A percentile compares a stretch with the other conserved stretches of the same genome.
Conservation (phyloP, 2,329 filamentous ascomycete species). For the Colletotrichum salicis region DNA sequence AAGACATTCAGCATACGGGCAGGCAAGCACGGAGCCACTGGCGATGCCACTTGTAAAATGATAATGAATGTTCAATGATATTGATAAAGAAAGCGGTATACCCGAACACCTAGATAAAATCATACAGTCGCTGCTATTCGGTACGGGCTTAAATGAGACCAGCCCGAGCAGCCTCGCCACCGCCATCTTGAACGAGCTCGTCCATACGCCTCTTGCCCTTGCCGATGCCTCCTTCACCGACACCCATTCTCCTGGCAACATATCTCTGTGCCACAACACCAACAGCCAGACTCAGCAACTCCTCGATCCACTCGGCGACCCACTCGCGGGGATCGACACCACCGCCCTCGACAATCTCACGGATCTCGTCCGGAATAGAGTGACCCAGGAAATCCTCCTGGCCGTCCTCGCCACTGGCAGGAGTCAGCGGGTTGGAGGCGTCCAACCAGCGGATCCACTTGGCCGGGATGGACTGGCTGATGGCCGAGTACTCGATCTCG, state of each 20-base stretch:
- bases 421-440: conserved; percentile 69
- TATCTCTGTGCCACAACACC: conserved; percentile 94
- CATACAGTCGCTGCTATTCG: not conserved
- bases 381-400: conserved; percentile 44
- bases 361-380: conserved; percentile 81
- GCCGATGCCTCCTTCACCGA: conserved; percentile 79
- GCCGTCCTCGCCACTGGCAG: conserved; percentile 61
- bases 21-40: not conserved
- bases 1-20: not conserved
- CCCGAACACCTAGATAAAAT: conserved; percentile 27
- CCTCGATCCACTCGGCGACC: conserved; percentile 98
- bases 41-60: not conserved
- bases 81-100: conserved; percentile 29
- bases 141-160: conserved; percentile 28
- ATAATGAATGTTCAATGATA: not conserved
- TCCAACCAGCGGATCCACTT: conserved; percentile 95
- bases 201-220: conserved; percentile 71
- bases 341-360: conserved; percentile 79
- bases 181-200: conserved; percentile 60
- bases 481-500: conserved; percentile 83
- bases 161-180: conserved; percentile 35
- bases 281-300: conserved; percentile 79
- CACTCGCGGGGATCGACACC: conserved; percentile 93
- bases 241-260: conserved; percentile 94
- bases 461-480: conserved; percentile 85